These are phyloP conservation scores for Parafenestella ontariensis DNA, from an alignment of 2,329 filamentous ascomycete species.

Conservation along the genomic window DNA sequence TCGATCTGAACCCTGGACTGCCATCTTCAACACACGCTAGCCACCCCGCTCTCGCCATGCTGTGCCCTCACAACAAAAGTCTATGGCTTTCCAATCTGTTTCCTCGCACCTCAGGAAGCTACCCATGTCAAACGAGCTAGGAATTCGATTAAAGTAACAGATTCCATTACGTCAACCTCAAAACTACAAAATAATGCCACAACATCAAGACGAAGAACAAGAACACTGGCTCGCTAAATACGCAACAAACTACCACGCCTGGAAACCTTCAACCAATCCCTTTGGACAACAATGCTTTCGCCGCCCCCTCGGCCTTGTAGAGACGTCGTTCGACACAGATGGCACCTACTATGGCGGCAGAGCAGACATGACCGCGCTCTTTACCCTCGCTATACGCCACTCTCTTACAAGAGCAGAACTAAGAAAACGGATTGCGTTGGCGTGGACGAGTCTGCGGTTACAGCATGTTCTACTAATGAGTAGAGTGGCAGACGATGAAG, in stretches of 20 bases:
- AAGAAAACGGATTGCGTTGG: constrained; percentile 45
- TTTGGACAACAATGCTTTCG: constrained; percentile 34
- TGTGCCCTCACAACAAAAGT: too few species aligned
- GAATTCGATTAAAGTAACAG: too few species aligned
- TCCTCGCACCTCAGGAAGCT: too few species aligned
- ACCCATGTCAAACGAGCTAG: too few species aligned
- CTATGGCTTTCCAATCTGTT: too few species aligned
- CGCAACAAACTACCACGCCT: constrained; percentile 47
- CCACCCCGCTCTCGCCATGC: too few species aligned
- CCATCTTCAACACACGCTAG: too few species aligned
- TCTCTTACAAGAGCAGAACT: constrained; percentile 37
- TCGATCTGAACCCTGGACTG: not conserved
- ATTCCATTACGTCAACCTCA: not conserved
- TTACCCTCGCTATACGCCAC: constrained; percentile 48
- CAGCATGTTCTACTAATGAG: constrained; percentile 51
- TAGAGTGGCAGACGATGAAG: constrained; percentile 28
- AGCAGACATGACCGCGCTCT: constrained; percentile 52
- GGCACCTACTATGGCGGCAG: constrained; percentile 54
- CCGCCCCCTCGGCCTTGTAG: constrained; percentile 53
- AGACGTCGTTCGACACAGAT: constrained; percentile 55
- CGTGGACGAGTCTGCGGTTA: constrained; percentile 50
- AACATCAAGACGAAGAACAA: constrained; percentile 1
- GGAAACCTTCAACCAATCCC: constrained; percentile 30
- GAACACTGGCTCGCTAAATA: constrained; percentile 52
- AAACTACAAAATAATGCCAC: not conserved